These are phyloP conservation scores for Rickenella mellea DNA, from an alignment of 768 basidiomycete species.

Conservation along the genomic window DNA sequence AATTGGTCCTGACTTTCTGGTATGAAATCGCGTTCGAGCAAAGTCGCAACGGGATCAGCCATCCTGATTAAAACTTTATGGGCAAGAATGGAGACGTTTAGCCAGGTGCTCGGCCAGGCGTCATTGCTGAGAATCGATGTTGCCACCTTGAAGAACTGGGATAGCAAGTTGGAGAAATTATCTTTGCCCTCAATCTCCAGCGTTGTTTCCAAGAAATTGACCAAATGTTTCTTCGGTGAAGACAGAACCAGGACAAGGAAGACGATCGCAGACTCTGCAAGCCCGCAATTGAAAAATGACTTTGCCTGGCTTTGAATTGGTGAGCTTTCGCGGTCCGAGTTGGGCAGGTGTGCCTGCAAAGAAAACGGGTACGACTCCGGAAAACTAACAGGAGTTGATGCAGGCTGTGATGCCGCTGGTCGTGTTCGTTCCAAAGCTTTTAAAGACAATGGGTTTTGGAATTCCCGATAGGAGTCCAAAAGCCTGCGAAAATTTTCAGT, in stretches of 20 bases:
- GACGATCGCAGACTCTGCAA: slow-evolving; percentile 82
- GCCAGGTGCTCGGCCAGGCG: slow-evolving; percentile 84
- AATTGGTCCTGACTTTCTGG: slow-evolving; percentile 63
- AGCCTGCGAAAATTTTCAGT: slow-evolving; percentile 36
- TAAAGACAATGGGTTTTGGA: slow-evolving; percentile 56
- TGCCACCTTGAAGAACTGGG: slow-evolving; percentile 73
- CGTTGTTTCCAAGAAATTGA: slow-evolving; percentile 67
- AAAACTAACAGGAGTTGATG: slow-evolving; percentile 69
- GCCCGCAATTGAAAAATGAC: slow-evolving; percentile 57
- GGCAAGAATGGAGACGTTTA: slow-evolving; percentile 82
- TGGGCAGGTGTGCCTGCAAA: slow-evolving; percentile 59
- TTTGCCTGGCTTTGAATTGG: slow-evolving; percentile 30
- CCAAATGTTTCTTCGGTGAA: slow-evolving; percentile 68
- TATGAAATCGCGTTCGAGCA: slow-evolving; percentile 77
- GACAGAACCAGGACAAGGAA: slow-evolving; percentile 74
- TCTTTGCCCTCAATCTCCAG: slow-evolving; percentile 87
- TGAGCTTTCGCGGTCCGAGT: slow-evolving; percentile 34
- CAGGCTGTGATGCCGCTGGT: slow-evolving; percentile 45
- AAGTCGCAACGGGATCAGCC: slow-evolving; percentile 68
- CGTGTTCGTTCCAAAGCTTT: slow-evolving; percentile 62
- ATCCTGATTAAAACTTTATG: slow-evolving; percentile 85
- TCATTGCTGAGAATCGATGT: slow-evolving; percentile 77
- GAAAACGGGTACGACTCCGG: slow-evolving; percentile 93
- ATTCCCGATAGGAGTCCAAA: slow-evolving; percentile 81
- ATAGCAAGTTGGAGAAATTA: slow-evolving; percentile 59